These are phyloP conservation scores for Neurospora sp. DNA, from an alignment of 2,329 filamentous ascomycete species.

Conservation along the genomic window DNA sequence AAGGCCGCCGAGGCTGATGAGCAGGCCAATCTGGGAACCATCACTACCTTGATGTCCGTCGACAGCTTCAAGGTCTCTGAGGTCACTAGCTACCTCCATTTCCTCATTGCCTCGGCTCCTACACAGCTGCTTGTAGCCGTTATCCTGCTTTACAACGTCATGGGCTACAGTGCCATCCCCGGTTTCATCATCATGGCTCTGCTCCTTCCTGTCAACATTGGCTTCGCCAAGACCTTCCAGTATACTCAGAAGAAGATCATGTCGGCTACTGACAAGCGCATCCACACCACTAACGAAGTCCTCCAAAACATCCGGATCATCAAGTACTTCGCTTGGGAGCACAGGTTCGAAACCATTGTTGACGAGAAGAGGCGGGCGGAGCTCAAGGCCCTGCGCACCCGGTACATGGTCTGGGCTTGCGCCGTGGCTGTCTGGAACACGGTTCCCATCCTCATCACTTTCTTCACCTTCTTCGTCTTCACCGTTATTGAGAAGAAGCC, in stretches of 20 bases:
- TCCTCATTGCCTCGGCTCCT: constrained; percentile 84
- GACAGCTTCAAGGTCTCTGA: constrained; percentile 98
- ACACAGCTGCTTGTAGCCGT: constrained; percentile 79
- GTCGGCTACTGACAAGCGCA: constrained; percentile 86
- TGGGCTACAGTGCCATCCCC: constrained; percentile 88
- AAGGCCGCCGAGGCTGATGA: constrained; percentile 42
- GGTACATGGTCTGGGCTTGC: constrained; percentile 84
- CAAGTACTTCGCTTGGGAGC: constrained; percentile 98
- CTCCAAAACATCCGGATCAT: constrained; percentile 97
- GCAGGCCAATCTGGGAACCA: constrained; percentile 90
- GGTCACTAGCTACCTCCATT: constrained; percentile 89
- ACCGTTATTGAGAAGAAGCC: constrained; percentile 83
- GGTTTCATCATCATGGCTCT: constrained; percentile 85
- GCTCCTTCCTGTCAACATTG: constrained; percentile 82
- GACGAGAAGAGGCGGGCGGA: constrained; percentile 80
- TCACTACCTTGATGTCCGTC: constrained; percentile 99
- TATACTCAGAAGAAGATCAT: constrained; percentile 84
- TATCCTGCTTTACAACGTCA: constrained; percentile 73
- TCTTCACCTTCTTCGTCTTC: constrained; percentile 91
- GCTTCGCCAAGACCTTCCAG: constrained; percentile 76
- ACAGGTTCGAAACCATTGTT: constrained; percentile 75
- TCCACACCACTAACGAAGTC: constrained; percentile 93
- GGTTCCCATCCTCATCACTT: constrained; percentile 88
- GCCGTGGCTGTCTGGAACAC: constrained; percentile 96
- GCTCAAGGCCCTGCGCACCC: constrained; percentile 64